Evolutionary conservation across 176 grass and related monocot genomes (phyloP), one percentile per base, ranked within the genome.

Genomic region (Olyra latifolia): DNA sequence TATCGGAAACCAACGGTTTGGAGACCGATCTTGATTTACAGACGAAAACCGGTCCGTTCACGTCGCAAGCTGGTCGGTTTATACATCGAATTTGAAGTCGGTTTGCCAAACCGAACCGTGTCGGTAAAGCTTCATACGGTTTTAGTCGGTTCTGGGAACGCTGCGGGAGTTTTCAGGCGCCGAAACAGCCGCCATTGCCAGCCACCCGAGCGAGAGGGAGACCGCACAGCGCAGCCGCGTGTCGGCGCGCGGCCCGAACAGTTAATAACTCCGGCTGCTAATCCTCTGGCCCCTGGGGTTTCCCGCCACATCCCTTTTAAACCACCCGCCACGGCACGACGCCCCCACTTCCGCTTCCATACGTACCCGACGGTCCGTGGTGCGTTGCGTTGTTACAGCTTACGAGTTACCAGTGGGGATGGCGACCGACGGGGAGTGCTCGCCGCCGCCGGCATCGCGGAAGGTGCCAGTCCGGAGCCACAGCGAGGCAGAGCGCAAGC

Each of bases 401-500:
- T 1, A 35, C 10, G 39, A 10, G n/a, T 5, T 6, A 2, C 22
- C 65, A 66, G 29, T 80, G 75, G 84, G 32, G 78, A 44, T 62
- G 81, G 72, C 35, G 62, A 79, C 75, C 79, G 85, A 78, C 65
- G 77, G 35, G 49, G 66, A 80, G 70, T 69, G 58, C 66, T 67
- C 71, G 27, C 50, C 70, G 53, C 50, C 82, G 45, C 43, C 14
- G 6, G 47, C 81, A 62, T 4, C 40, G 70, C 44, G 60, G 69
- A 88, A 84, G 64, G 88, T 32, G 40, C 5, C 86, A 22, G 79
- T 40, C 25, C 71, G 92, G 78, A 98, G 92, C 72, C 92, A 98
- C 85, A 91, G 92, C 74, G 95, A 98, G 77, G 92, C 92, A 5
- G 95, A 98, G 88, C 83, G 95, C 47, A 84, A 86, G 85, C 75